phyloP scores from a whole-genome alignment of 208 protist genomes.

The Acanthamoeba lenticulata region DNA sequence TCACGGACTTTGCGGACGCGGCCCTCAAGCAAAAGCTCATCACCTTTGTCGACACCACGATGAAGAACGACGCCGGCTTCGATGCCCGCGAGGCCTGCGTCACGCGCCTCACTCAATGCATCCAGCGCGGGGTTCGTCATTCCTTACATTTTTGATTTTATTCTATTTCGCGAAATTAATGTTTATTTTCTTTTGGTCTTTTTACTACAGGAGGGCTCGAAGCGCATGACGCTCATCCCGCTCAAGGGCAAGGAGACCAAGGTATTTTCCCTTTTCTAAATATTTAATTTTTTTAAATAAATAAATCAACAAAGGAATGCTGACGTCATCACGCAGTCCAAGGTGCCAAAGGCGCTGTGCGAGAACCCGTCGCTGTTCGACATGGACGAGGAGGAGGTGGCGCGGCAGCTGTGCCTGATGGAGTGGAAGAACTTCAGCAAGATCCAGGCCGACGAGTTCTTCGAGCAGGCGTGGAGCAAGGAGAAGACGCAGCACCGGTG shows the following conservation, averaged over 20 bases:
- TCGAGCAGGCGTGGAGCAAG: slow-evolving; percentile 63
- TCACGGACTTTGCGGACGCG: not conserved
- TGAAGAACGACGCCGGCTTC: slow-evolving; percentile 30
- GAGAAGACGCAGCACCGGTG: slow-evolving; percentile 3
- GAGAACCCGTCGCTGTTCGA: slow-evolving; percentile 47
- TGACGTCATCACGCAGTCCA: not conserved
- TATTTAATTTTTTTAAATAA: not conserved
- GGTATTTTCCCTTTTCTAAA: not conserved
- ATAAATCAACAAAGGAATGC: not conserved
- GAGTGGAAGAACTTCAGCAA: slow-evolving; percentile 46
- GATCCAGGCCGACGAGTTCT: slow-evolving; percentile 47
- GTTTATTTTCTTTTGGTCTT: not conserved
- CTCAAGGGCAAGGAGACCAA: not conserved
- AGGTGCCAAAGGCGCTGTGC: not conserved
- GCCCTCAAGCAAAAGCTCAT: not conserved
- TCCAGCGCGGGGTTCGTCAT: not conserved
- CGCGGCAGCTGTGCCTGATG: slow-evolving; percentile 54
- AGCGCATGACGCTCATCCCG: not conserved
- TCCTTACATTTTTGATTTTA: no score
- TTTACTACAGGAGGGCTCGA: not conserved
- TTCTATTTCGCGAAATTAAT: not conserved
- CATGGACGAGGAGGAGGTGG: slow-evolving; percentile 46
- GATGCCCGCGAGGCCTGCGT: slow-evolving; percentile 10
- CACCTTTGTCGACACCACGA: not conserved
- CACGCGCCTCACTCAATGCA: slow-evolving; percentile 18